These are phyloP conservation scores for Fusarium praegraminearum DNA, from an alignment of 2,329 filamentous ascomycete species.

Conservation along the genomic window DNA sequence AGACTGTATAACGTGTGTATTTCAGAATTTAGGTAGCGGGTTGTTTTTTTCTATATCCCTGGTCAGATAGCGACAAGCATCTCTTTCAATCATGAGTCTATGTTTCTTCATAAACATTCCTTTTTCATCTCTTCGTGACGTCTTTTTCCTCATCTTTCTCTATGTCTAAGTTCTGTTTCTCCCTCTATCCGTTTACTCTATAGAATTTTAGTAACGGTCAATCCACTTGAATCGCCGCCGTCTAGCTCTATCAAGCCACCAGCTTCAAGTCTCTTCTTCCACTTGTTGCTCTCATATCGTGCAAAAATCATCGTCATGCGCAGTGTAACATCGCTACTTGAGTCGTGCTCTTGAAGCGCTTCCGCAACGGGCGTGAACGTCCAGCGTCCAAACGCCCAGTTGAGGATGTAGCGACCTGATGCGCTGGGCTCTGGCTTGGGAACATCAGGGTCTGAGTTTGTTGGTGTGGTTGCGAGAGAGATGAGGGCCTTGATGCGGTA, in stretches of 20 bases:
- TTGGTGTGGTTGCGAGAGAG: constrained; percentile 60
- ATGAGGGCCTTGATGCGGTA: constrained; percentile 90
- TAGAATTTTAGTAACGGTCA: constrained; percentile 65
- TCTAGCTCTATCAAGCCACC: constrained; percentile 66
- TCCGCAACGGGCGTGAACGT: constrained; percentile 76
- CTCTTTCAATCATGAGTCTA: constrained; percentile 35
- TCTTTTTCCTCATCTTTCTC: constrained; percentile 19
- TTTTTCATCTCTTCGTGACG: constrained; percentile 40
- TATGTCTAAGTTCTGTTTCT: constrained; percentile 16
- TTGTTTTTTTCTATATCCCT: constrained; percentile 29
- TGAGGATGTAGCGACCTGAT: constrained; percentile 81
- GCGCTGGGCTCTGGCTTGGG: constrained; percentile 51
- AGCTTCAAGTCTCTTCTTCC: constrained; percentile 78
- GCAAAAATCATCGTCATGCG: constrained; percentile 83
- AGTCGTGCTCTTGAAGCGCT: constrained; percentile 62
- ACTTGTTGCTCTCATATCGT: constrained; percentile 78
- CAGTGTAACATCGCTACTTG: constrained; percentile 67
- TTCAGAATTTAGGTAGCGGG: constrained; percentile 26
- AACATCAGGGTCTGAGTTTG: constrained; percentile 64
- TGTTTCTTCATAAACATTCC: constrained; percentile 27
- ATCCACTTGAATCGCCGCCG: constrained; percentile 58
- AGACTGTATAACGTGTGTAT: constrained; percentile 22
- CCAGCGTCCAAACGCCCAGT: constrained; percentile 98
- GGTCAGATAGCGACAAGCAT: constrained; percentile 30
- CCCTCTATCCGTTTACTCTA: constrained; percentile 46